Evolutionary conservation across 345 rosid species (phyloP).

Genomic region (Citrus trifoliata): DNA sequence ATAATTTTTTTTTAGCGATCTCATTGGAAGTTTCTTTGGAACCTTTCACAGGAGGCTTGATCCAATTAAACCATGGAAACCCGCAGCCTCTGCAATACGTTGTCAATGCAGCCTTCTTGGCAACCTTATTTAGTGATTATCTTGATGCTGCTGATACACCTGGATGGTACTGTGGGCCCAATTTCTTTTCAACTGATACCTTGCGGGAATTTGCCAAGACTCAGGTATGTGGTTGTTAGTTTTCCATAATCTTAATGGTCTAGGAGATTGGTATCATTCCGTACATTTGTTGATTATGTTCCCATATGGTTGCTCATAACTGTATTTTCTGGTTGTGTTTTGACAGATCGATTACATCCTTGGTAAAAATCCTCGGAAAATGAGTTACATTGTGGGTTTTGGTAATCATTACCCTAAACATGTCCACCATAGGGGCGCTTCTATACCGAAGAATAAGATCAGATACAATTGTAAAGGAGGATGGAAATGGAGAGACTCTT

Average conservation of each 20-base stretch:
- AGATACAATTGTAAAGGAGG: constrained; percentile 92
- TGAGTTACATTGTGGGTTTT: constrained; percentile 92
- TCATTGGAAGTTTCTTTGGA: constrained; percentile 9
- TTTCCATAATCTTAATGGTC: background rate
- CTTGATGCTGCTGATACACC: constrained; percentile 97
- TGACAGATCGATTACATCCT: constrained; percentile 83
- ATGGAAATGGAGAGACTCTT: constrained; percentile 90
- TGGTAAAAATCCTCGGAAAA: constrained; percentile 88
- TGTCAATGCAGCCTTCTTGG: constrained; percentile 90
- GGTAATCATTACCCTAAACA: constrained; percentile 74
- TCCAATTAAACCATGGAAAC: constrained; percentile 81
- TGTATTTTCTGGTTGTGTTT: background rate
- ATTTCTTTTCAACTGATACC: constrained; percentile 63
- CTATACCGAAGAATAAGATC: constrained; percentile 81
- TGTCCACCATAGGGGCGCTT: constrained; percentile 93
- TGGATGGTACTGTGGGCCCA: constrained; percentile 97
- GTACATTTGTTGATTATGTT: background rate
- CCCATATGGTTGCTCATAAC: background rate
- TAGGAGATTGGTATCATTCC: background rate
- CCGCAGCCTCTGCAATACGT: constrained; percentile 98
- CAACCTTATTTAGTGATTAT: constrained; percentile 76
- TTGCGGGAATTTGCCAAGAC: constrained; percentile 79
- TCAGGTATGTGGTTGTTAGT: constrained; percentile 48
- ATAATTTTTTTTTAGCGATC: constrained; percentile 10
- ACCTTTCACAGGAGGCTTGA: constrained; percentile 67